A percentile compares a stretch with the other conserved stretches of the same genome.
phyloP scores from a whole-genome alignment of 345 rosid species.

The Gossypium anomalum region DNA sequence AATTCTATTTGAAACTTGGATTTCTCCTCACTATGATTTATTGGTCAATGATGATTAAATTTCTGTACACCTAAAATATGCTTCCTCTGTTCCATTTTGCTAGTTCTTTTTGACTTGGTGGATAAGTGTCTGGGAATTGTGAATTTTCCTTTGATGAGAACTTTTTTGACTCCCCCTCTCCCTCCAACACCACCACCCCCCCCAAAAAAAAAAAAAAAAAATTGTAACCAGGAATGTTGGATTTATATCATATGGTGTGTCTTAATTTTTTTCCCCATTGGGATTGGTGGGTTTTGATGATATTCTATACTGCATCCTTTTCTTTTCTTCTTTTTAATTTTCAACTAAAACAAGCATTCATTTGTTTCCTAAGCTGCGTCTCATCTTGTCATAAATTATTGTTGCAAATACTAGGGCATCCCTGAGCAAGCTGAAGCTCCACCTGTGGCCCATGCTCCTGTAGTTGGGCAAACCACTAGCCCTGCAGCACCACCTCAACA shows the following conservation, averaged over 20 bases:
- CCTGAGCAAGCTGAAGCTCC: no score
- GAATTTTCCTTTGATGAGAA: not conserved
- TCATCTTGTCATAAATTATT: constrained; percentile 7
- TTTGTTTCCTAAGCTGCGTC: not conserved
- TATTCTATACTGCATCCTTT: not conserved
- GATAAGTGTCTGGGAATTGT: not conserved
- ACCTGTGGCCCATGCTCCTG: constrained; percentile 20
- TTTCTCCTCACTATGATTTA: not conserved
- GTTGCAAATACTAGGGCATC: no score
- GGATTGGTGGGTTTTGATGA: not conserved
- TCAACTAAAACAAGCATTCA: not conserved
- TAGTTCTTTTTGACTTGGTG: no score
- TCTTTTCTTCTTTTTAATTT: not conserved
- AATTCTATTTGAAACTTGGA: not conserved
- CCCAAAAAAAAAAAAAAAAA: not conserved
- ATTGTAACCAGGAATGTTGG: not conserved
- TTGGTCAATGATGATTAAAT: not conserved
- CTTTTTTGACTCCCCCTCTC: no score
- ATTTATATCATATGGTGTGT: not conserved
- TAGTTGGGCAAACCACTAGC: constrained; percentile 43
- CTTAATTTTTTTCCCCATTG: no score
- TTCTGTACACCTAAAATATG: not conserved
- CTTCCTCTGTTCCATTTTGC: no score
- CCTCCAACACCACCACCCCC: not conserved
- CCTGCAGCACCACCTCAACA: constrained; percentile 41